A percentile compares a stretch with the other conserved stretches of the same genome.
Conservation (phyloP, 768 basidiomycete genomes). For the Podaxis sp. region DNA sequence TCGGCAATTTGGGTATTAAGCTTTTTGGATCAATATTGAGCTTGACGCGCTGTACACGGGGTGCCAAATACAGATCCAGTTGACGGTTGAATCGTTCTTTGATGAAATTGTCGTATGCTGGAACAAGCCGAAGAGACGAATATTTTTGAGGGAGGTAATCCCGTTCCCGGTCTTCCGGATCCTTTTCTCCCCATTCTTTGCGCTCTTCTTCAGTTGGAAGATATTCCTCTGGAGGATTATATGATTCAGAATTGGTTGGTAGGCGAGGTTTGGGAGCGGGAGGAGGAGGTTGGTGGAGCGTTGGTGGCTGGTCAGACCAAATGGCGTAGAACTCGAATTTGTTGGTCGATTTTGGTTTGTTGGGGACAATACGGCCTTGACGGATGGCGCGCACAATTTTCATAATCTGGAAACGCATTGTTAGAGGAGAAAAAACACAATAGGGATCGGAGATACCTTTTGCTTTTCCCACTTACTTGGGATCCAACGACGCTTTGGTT, state of each 20-base stretch:
- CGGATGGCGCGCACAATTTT: constrained; percentile 99
- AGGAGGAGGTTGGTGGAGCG: constrained; percentile 78
- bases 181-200: constrained; percentile 77
- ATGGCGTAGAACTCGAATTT: constrained; percentile 81
- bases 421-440: not conserved
- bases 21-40: constrained; percentile 91
- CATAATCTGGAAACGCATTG: constrained; percentile 70
- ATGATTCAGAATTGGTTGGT: constrained; percentile 94
- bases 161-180: constrained; percentile 86
- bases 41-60: constrained; percentile 82
- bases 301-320: constrained; percentile 76
- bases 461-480: constrained; percentile 99
- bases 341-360: constrained; percentile 73
- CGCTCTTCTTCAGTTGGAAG: constrained; percentile 82
- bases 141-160: constrained; percentile 90
- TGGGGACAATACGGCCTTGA: constrained; percentile 89
- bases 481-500: constrained; percentile 95
- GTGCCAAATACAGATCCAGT: constrained; percentile 95
- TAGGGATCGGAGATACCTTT: constrained; percentile 61
- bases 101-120: constrained; percentile 89
- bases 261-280: constrained; percentile 90
- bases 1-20: constrained; percentile 92
- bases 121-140: constrained; percentile 82
- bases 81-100: constrained; percentile 93
- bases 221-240: constrained; percentile 98